Evolutionary conservation across 768 basidiomycete genomes (phyloP), one percentile per base, ranked within the genome.

Genomic region (Austroboletus eburneus): DNA sequence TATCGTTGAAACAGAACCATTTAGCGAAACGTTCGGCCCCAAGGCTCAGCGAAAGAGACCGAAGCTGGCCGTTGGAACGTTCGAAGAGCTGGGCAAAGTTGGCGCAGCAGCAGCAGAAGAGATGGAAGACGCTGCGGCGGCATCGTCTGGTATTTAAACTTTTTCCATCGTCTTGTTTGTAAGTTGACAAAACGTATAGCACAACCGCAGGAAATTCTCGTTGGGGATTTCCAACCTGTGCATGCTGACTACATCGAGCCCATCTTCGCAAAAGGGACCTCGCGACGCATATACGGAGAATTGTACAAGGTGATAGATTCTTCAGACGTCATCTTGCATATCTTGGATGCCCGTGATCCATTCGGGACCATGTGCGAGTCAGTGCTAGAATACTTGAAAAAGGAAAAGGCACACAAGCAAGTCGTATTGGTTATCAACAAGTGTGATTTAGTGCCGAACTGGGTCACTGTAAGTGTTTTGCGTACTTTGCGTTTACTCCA

Each of bases 271-370:
- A 98, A 98, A 67, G 95, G 95, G 30, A 97, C 94, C 2, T 95
- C 92, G 10, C 77, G 87, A 29, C 84, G 95, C 18, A 99, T 99
- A 50, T 98, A 96, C 69, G 94, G 93, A 49, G 95, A 99, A 66
- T 73, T 98, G 7, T 98, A 99, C 78, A 99, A 99, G 68, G 95
- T 99, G 54, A 92, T 99, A 61, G 96, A 99, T 65, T 99, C 95
- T 3, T 95, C 92, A 7, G 95, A 99, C 62, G 91, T 98, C 34
- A 79, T 99, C 48, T 77, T 99, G 27, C 95, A 99, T 63, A 80
- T 99, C 42, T 73, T 99, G 50, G 95, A 99, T 67, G 94, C 95
- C 16, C 80, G 95, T 35, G 95, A 98, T 66, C 95, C 95, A 1
- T 64, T 96, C 40, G 96, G 96, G 4, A 98, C 96, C 23, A 78